Percentiles rank a stretch among this genome's conserved stretches.
These are phyloP conservation scores for Scutellaria galericulata DNA, from an alignment of 257 asterid genomes.

Conservation along the genomic window DNA sequence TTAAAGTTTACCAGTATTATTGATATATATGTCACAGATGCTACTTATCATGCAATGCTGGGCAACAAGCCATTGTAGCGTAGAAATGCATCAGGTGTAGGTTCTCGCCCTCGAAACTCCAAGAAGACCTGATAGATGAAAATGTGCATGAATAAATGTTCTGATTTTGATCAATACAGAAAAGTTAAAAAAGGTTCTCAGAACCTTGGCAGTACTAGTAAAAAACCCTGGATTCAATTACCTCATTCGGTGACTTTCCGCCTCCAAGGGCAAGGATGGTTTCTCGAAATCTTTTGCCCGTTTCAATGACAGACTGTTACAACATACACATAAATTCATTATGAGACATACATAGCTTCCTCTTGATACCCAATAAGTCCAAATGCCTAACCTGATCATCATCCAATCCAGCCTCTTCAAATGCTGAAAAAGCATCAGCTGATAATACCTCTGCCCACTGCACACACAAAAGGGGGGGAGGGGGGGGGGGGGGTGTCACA, in stretches of 20 bases:
- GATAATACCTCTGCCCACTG: constrained; percentile 68
- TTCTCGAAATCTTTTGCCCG: constrained; percentile 53
- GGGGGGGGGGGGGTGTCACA: not conserved
- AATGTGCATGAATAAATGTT: not conserved
- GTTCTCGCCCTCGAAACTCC: constrained; percentile 56
- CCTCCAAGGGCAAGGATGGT: constrained; percentile 63
- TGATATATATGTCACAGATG: not conserved
- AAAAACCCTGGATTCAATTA: constrained; percentile 20
- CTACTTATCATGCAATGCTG: constrained; percentile 26
- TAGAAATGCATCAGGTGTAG: constrained; percentile 59
- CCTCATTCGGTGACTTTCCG: constrained; percentile 60
- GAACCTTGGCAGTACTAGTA: not conserved
- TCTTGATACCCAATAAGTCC: constrained; percentile 11
- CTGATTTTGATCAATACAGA: not conserved
- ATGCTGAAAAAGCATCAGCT: constrained; percentile 58
- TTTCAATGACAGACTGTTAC: constrained; percentile 48
- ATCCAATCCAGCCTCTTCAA: constrained; percentile 58
- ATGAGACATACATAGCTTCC: not conserved
- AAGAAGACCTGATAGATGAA: constrained; percentile 44
- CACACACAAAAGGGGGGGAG: not conserved
- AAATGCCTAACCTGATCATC: constrained; percentile 45
- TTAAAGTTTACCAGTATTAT: not conserved
- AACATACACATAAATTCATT: not conserved
- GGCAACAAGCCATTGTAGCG: constrained; percentile 54
- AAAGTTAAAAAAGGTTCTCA: not conserved